Base-by-base conservation (phyloP, 306 rosid genomes). In the Vicia villosa region DNA sequence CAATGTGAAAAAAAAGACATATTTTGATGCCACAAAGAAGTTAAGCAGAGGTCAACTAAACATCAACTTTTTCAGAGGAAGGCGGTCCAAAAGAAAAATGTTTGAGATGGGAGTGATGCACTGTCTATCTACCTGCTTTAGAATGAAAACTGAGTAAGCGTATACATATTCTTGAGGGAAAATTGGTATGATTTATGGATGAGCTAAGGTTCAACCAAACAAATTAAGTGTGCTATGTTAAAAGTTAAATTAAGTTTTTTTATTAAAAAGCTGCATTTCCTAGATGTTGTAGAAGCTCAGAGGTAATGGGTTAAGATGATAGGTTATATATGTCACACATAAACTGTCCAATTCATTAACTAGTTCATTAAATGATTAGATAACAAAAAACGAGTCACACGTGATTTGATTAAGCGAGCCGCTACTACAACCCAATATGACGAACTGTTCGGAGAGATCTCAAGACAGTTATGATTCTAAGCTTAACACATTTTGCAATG, bases 1-100 rank as follows among this genome's bases (percentile, higher is more conserved):
- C 66, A 46, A 66, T n/a, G n/a, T 42, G 61, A 13, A 51, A 43
- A 43, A 54, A 64, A 46, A 64, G 5, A 34, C 69, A 58, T 20
- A 56, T 43, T 30, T 46, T 52, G 59, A 55, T 62, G 8, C 6
- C 24, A 30, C 17, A 42, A 26, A 36, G 54, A 11, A 70, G 59
- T 38, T 20, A 80, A 74, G 74, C 52, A 42, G 22, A 55, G 59
- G 51, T 55, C 62, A 64, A 46, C 56, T 24, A 34, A 36, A 50
- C 37, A 52, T 15, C 30, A 32, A 7, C 19, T 30, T 66, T 77
- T 76, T 41, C 42, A 34, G 43, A 19, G 69, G 58, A 49, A 37
- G 15, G 9, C 13, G n/a, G 20, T 58, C 22, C 36, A 14, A 3
- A 72, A 47, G 52, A 38, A 34, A 52, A 52, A 49, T 20, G 9